These are phyloP conservation scores for Triticum urartu DNA, from an alignment of 176 grass and related monocot species.

Conservation along the genomic window DNA sequence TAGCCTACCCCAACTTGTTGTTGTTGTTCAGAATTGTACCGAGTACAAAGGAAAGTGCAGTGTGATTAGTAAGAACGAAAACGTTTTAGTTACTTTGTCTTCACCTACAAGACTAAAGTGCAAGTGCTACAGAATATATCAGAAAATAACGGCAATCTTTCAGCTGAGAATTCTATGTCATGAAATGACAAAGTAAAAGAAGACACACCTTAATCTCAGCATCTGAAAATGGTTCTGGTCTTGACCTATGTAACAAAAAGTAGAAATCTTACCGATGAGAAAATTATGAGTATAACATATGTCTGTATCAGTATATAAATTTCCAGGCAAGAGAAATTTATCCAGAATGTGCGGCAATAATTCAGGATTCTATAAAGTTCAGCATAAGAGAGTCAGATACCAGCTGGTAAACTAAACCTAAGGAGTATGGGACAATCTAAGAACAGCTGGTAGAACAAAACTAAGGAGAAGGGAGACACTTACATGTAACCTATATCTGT, in stretches of 20 bases:
- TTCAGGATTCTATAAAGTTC: neutral
- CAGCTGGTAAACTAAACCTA: neutral
- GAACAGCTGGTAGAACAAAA: neutral
- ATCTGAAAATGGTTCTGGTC: constrained; percentile 70
- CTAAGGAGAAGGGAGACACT: neutral
- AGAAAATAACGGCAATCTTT: neutral
- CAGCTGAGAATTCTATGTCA: neutral
- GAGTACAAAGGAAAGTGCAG: neutral
- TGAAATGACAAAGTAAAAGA: constrained; percentile 20
- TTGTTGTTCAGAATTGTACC: neutral
- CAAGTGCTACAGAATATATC: neutral
- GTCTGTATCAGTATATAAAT: neutral
- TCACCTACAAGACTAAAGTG: neutral
- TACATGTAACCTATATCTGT: neutral
- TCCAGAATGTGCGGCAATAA: neutral
- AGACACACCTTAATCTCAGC: constrained; percentile 74
- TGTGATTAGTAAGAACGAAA: neutral
- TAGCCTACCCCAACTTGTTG: too few species aligned
- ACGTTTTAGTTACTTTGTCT: neutral
- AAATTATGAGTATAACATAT: constrained; percentile 23
- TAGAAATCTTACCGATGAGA: neutral
- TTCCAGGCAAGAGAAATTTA: neutral
- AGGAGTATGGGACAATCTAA: neutral
- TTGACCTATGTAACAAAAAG: constrained; percentile 46
- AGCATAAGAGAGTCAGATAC: neutral